These are phyloP conservation scores for Fusarium sp. DNA, from an alignment of 2,329 filamentous ascomycete species.

Conservation along the genomic window DNA sequence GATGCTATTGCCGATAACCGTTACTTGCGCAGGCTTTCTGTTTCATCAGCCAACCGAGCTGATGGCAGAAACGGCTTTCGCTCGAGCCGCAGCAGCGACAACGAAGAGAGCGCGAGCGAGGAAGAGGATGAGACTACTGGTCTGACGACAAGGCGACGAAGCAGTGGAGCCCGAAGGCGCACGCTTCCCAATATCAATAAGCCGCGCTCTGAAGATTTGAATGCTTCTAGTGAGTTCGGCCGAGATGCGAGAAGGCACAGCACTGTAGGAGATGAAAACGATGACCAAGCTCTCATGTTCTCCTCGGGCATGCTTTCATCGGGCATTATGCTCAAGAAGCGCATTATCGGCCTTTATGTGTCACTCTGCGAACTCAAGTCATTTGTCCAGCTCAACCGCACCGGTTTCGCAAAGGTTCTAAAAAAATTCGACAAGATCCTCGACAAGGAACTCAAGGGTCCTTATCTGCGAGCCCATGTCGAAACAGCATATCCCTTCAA, in stretches of 20 bases:
- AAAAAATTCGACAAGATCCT: slow-evolving; percentile 99
- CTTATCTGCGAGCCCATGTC: slow-evolving; percentile 81
- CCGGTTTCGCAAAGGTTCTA: slow-evolving; percentile 93
- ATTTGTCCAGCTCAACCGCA: slow-evolving; percentile 95
- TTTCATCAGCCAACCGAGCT: slow-evolving; percentile 37
- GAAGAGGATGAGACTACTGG: slow-evolving; percentile 72
- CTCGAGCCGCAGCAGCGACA: slow-evolving; percentile 61
- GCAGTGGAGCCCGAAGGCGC: slow-evolving; percentile 57
- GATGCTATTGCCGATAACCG: slow-evolving; percentile 63
- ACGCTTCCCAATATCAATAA: slow-evolving; percentile 55
- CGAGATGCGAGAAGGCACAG: slow-evolving; percentile 70
- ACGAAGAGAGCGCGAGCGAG: slow-evolving; percentile 76
- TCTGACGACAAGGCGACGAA: slow-evolving; percentile 62
- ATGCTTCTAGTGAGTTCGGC: slow-evolving; percentile 70
- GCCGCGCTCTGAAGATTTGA: slow-evolving; percentile 65
- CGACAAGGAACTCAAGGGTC: slow-evolving; percentile 81
- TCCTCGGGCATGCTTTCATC: slow-evolving; percentile 73
- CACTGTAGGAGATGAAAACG: slow-evolving; percentile 80
- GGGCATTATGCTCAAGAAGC: slow-evolving; percentile 90
- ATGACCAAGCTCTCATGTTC: slow-evolving; percentile 77
- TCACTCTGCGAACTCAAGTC: slow-evolving; percentile 95
- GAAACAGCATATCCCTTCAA: slow-evolving; percentile 86
- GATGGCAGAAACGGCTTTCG: slow-evolving; percentile 38
- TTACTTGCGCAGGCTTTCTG: slow-evolving; percentile 52
- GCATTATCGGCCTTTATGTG: slow-evolving; percentile 88